Evolutionary conservation across 352 stramenopile genomes (phyloP), one percentile per base, ranked within the genome.

Genomic region (Phytophthora lateralis): DNA sequence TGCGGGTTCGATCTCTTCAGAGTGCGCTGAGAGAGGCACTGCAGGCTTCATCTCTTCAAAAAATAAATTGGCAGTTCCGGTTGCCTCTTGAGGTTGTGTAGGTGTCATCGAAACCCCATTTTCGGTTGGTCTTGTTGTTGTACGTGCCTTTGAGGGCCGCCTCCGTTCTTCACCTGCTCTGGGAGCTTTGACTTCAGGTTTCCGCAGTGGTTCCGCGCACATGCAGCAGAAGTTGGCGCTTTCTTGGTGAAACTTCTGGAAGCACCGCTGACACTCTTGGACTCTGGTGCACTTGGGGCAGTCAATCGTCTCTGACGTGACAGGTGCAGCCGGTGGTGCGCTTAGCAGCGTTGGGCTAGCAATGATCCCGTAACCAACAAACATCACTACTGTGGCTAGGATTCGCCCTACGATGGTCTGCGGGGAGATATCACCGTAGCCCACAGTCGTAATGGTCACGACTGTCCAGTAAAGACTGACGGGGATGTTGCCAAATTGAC

Each of bases 401-500:
- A 95, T 83, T 18, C 85, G 85, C 1, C 85, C 85, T 0, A 88
- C 68, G n/a, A 93, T 82, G 0, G 85, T 91, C 32, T 90, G 68
- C 1, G 85, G 85, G 0, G 82, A 82, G 32, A 95, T 93, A 56
- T 95, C 85, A 9, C 85, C 85, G 49, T 92, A 93, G 1, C 85
- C 85, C 37, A 95, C 85, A 0, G 85, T 95, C 15, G 85, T 93
- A 59, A 95, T 90, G 7, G 85, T 95, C 46, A 93, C 85, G 11
- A 93, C 82, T 0, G 85, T 90, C 85, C 85, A 93, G 60, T 93
- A 93, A 20, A 93, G 68, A 74, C 82, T 92, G 24, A 91, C 75
- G 3, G 85, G 85, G 39, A 93, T 93, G 56, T 92, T 93, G n/a
- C 73, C 82, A 44, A 91, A 93, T 44, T 90, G 75, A 35, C 50